Percentiles rank a stretch among this genome's conserved stretches.
These are phyloP conservation scores for Carex cristatella DNA, from an alignment of 176 grass and related monocot species.

Conservation along the genomic window DNA sequence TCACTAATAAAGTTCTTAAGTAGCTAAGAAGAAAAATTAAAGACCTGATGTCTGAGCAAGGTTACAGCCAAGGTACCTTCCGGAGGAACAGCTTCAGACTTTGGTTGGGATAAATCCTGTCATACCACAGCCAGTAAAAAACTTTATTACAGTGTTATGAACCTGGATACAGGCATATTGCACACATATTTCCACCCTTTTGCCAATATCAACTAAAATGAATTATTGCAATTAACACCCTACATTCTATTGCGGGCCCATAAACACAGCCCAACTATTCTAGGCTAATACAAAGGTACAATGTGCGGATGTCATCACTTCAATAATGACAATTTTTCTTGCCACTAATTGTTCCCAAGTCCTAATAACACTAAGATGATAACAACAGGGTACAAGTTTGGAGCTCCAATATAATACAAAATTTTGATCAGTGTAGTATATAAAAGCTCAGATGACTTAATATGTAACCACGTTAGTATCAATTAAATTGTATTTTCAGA, in stretches of 20 bases:
- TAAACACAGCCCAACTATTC: background rate
- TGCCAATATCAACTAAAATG: background rate
- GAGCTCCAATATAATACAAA: background rate
- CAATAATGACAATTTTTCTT: background rate
- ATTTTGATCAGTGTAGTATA: background rate
- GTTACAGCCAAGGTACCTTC: constrained; percentile 75
- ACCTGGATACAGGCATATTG: constrained; percentile 11
- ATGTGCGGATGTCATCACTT: background rate
- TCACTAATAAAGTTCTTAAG: background rate
- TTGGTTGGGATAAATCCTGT: constrained; percentile 86
- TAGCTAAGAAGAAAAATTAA: background rate
- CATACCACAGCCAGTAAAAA: constrained; percentile 30
- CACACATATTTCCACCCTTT: background rate
- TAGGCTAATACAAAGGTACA: background rate
- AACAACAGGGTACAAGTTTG: background rate
- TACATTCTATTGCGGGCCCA: background rate
- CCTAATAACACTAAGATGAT: background rate
- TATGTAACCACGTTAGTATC: background rate
- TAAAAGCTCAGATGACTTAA: background rate
- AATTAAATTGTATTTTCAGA: constrained; percentile 9
- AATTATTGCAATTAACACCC: background rate
- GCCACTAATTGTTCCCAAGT: background rate
- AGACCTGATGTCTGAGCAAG: constrained; percentile 96
- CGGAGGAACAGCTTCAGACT: constrained; percentile 75
- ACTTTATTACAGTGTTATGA: constrained; percentile 16